Evolutionary conservation across 2,329 filamentous ascomycete species (phyloP).

Genomic region (Aspergillus transmontanensis): DNA sequence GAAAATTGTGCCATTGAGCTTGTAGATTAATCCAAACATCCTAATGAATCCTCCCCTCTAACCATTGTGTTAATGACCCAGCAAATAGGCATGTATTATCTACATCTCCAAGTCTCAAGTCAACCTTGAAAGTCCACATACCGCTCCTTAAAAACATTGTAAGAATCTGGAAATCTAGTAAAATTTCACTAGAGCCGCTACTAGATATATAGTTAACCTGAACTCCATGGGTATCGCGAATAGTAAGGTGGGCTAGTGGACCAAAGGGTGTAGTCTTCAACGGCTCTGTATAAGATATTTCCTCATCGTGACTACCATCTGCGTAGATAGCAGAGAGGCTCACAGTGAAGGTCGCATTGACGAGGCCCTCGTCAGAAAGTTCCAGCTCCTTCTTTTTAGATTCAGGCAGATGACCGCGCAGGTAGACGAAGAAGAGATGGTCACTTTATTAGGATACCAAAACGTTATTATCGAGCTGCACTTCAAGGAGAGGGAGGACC

Average conservation of each 20-base stretch:
- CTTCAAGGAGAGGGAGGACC: too few relatives aligned
- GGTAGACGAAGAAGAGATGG: slow-evolving; percentile 18
- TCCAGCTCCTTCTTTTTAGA: slow-evolving; percentile 17
- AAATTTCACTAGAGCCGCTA: slow-evolving; percentile 13
- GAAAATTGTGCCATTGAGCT: too few relatives aligned
- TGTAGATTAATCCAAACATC: not conserved
- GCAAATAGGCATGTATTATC: slow-evolving; percentile 18
- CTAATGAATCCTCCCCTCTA: slow-evolving; percentile 12
- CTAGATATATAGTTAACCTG: slow-evolving; percentile 17
- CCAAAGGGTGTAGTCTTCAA: slow-evolving; percentile 14
- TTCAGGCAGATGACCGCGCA: slow-evolving; percentile 14
- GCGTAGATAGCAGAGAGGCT: slow-evolving; percentile 16
- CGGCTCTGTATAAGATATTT: slow-evolving; percentile 8
- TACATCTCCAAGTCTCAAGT: slow-evolving; percentile 15
- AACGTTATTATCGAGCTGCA: not conserved
- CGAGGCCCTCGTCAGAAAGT: slow-evolving; percentile 14
- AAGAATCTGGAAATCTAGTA: slow-evolving; percentile 17
- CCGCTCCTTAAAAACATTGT: slow-evolving; percentile 16
- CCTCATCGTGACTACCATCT: slow-evolving; percentile 9
- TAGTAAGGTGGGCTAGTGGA: slow-evolving; percentile 12
- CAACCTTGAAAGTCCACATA: slow-evolving; percentile 18
- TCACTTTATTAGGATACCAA: slow-evolving; percentile 6
- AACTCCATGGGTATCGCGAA: slow-evolving; percentile 14
- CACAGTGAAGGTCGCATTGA: slow-evolving; percentile 15
- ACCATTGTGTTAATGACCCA: slow-evolving; percentile 18